phyloP scores from a whole-genome alignment of 768 basidiomycete genomes.

The Russula sp. region DNA sequence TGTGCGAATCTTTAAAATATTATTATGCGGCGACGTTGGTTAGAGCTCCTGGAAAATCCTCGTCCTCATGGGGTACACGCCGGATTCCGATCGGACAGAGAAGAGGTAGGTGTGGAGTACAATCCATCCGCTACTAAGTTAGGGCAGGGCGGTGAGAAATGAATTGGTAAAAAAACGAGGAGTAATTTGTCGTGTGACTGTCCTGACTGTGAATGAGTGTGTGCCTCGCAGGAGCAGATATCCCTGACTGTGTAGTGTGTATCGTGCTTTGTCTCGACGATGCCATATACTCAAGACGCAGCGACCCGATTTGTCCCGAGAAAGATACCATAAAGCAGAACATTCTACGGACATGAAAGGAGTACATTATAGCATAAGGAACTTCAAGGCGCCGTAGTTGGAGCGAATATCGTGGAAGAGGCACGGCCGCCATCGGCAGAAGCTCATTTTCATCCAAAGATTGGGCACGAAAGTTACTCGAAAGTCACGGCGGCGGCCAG shows the following conservation, averaged over 20 bases:
- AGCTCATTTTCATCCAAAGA: neutral
- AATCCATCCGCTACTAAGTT: neutral
- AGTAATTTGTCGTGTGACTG: constrained; percentile 1
- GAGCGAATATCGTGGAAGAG: constrained; percentile 1
- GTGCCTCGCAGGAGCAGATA: neutral
- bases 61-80: neutral
- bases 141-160: neutral
- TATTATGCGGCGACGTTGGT: neutral
- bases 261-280: neutral
- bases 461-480: neutral
- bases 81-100: neutral
- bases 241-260: neutral
- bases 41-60: neutral
- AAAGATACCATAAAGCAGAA: neutral
- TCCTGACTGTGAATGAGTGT: neutral
- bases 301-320: neutral
- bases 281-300: neutral
- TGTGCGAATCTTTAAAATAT: neutral
- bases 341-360: neutral
- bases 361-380: no score
- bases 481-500: neutral
- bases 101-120: neutral
- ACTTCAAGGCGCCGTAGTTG: neutral
- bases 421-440: neutral
- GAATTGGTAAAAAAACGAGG: neutral